Base-by-base conservation (phyloP, 805 yeast genomes). In the Candida sithepensis region DNA sequence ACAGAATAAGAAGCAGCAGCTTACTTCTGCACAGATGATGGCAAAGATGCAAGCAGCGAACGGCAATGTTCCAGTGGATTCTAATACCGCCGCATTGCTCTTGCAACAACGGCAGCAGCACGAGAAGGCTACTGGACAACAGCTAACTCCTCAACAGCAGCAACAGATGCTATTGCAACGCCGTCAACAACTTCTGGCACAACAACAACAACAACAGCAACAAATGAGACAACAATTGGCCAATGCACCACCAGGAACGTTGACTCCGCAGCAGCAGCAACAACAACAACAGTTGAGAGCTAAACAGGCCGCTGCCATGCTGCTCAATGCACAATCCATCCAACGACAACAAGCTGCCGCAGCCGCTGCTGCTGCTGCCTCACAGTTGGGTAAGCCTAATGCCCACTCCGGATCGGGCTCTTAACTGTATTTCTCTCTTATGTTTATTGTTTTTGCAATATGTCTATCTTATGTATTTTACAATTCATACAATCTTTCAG, bases 301-400 rank as follows among this genome's bases (percentile, higher is more conserved):
- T 1, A 57, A 56, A 44, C 64, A 58, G 41, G 58, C 58, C 41
- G 55, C 54, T 22, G 60, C 55, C 16, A 53, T 51, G 59, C 50
- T 48, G 55, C 50, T 52, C 52, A 56, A 42, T 45, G 55, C 52
- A 3, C 52, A 52, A 39, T 37, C 39, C n/a, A 13, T 46, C 37
- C 60, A 59, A 40, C 51, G 55, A 36, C 61, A 53, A 41, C 55
- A 56, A 30, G 54, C 57, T 6, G 51, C 55, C 10, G 49, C 47
- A 3, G 53, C 55, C 5, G 53, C 57, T 13, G 50, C 49, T 3
- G 54, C 57, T 5, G 52, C 57, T n/a, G 50, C 49, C 7, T 44
- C 44, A 21, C 48, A 45, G 24, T 44, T 42, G 20, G 20, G 20
- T 16, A 30, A 30, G 14, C 19, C 38, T 34, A 34, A 34, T 34